These are phyloP conservation scores for Arachnopeziza araneosa DNA, from an alignment of 2,329 filamentous ascomycete genomes.

Conservation along the genomic window DNA sequence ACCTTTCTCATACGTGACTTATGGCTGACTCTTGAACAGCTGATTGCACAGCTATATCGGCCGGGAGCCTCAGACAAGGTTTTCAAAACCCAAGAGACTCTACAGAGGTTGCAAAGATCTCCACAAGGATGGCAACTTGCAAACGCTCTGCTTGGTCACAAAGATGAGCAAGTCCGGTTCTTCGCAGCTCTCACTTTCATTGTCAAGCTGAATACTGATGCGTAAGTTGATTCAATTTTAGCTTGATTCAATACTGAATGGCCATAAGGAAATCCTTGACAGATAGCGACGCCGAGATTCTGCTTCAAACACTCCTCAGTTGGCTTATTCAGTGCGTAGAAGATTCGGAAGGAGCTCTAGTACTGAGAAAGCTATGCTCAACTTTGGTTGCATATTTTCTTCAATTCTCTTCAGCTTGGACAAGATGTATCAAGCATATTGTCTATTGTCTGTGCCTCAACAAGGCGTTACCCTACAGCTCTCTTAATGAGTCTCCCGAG, in stretches of 20 bases:
- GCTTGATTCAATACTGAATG: slow-evolving; percentile 8
- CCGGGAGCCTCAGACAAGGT: slow-evolving; percentile 38
- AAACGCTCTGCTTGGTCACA: slow-evolving; percentile 63
- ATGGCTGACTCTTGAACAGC: slow-evolving; percentile 23
- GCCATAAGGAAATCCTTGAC: slow-evolving; percentile 42
- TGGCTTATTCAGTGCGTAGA: slow-evolving; percentile 55
- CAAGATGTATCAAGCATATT: slow-evolving; percentile 59
- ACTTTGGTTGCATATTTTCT: slow-evolving; percentile 71
- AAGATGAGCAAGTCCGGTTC: slow-evolving; percentile 75
- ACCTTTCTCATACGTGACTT: background rate
- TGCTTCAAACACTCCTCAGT: slow-evolving; percentile 54
- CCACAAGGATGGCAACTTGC: slow-evolving; percentile 82
- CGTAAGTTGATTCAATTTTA: slow-evolving; percentile 40
- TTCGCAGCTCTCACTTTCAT: slow-evolving; percentile 91
- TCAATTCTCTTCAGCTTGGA: slow-evolving; percentile 63
- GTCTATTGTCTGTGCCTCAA: slow-evolving; percentile 50
- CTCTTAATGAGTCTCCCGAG: slow-evolving; percentile 38
- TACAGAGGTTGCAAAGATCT: slow-evolving; percentile 75
- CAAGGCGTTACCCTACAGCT: slow-evolving; percentile 42
- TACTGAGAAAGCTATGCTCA: slow-evolving; percentile 70
- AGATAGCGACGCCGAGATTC: slow-evolving; percentile 43
- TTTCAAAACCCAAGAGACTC: slow-evolving; percentile 59
- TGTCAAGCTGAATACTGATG: slow-evolving; percentile 90
- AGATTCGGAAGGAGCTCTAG: slow-evolving; percentile 50
- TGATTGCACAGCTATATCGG: slow-evolving; percentile 47